Evolutionary conservation across 202 grass and related monocot species (phyloP).

Genomic region (Schoenoplectus triqueter): DNA sequence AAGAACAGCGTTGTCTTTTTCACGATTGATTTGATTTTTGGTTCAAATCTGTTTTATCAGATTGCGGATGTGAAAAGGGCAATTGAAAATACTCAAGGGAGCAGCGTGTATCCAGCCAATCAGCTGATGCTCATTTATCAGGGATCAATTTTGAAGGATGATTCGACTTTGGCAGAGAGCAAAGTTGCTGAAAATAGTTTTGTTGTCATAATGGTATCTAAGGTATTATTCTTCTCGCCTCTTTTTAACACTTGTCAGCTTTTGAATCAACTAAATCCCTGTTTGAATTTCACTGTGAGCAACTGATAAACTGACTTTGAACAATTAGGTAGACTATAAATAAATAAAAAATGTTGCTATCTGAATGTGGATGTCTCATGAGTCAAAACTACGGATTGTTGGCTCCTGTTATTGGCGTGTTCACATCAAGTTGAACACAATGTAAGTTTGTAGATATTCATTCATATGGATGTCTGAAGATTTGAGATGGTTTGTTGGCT

Average conservation of each 20-base stretch:
- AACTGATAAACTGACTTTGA: background rate
- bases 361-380: background rate
- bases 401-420: too few species aligned
- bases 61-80: conserved; percentile 69
- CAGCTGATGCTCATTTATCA: conserved; percentile 89
- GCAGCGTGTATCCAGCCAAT: conserved; percentile 71
- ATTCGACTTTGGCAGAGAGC: conserved; percentile 76
- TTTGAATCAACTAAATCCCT: background rate
- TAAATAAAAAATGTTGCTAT: background rate
- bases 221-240: conserved; percentile 44
- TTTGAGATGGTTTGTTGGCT: background rate
- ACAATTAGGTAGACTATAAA: background rate
- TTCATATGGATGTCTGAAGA: background rate
- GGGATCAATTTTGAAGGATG: conserved; percentile 77
- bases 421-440: too few species aligned
- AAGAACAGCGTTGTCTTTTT: background rate
- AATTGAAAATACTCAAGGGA: conserved; percentile 67
- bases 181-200: conserved; percentile 73
- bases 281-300: background rate
- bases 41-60: conserved; percentile 50
- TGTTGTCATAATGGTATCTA: conserved; percentile 86
- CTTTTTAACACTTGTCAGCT: background rate
- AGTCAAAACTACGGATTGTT: background rate
- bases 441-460: too few species aligned
- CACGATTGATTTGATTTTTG: background rate